Evolutionary conservation across 805 yeast genomes (phyloP).

Genomic region (Hyphopichia homilentoma): DNA sequence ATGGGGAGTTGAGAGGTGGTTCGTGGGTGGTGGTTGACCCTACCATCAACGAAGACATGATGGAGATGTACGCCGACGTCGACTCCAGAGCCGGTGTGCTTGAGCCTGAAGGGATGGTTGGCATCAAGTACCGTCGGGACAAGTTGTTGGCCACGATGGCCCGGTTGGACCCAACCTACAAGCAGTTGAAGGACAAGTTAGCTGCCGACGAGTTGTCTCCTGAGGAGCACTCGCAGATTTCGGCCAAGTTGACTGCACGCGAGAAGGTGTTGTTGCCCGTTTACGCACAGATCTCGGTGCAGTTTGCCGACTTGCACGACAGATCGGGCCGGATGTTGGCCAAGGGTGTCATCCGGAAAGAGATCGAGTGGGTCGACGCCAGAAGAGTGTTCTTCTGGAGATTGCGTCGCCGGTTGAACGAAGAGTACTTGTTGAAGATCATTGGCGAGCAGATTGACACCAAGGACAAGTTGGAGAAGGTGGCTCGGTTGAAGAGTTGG

Average conservation of each 20-base stretch:
- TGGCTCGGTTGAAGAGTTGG: conserved; percentile 86
- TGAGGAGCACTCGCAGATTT: conserved; percentile 63
- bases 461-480: conserved; percentile 71
- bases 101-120: conserved; percentile 99
- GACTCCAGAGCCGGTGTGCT: conserved; percentile 96
- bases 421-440: conserved; percentile 78
- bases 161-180: conserved; percentile 78
- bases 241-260: conserved; percentile 68
- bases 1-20: conserved; percentile 99
- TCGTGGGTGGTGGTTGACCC: conserved; percentile 99
- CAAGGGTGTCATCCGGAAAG: conserved; percentile 84
- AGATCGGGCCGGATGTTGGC: conserved; percentile 97
- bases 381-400: conserved; percentile 99
- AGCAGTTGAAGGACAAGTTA: conserved; percentile 59
- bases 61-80: conserved; percentile 99
- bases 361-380: conserved; percentile 78
- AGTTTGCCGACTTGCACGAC: conserved; percentile 97
- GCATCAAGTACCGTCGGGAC: conserved; percentile 94
- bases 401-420: conserved; percentile 90
- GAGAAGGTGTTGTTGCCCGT: conserved; percentile 80
- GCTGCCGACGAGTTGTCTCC: conserved; percentile 48
- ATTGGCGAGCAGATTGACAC: conserved; percentile 59
- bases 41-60: conserved; percentile 91
- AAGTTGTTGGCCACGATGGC: conserved; percentile 87
- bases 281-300: conserved; percentile 88